Evolutionary conservation across 108 stramenopile genomes (phyloP), one percentile per base, ranked within the genome.

Genomic region (Schizochytrium sp.): DNA sequence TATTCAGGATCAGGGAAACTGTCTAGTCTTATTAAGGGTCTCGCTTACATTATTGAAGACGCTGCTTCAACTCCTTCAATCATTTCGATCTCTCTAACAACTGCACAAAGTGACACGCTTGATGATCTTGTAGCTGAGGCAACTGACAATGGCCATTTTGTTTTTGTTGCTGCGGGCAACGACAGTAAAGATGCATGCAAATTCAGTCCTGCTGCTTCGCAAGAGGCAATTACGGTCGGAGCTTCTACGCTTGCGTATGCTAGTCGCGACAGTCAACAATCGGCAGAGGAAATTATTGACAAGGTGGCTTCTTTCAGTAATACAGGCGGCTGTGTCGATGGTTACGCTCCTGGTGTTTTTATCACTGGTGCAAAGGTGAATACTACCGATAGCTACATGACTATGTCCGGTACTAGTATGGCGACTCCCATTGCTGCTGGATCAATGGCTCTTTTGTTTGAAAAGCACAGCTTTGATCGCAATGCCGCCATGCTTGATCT

Each of bases 361-460:
- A 72, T 91, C 61, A 1, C 56, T 5, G 45, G 58, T 1, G 87
- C 8, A 3, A n/a, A 61, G 55, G 3, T 4, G 17, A 47, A 4
- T 4, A 58, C 19, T 46, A 46, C 38, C 38, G 2, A 56, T 5
- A 8, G 57, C 8, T 58, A 58, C 57, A 58, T 58, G 13, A 15
- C 8, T 13, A 58, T 13, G 15, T 5, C 5, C n/a, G 90, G 90
- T 50, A 91, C 90, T 13, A 87, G 73, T 17, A 91, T 91, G 90
- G 90, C 90, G 15, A 42, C 50, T 44, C 90, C 90, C 3, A 40
- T 42, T 28, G 90, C 88, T 15, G 88, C 88, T 10, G 90, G 90
- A 15, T 7, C 56, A 15, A 46, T 41, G 8, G 89, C 73, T 19
- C 46, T 42, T 41, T 41, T 72, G 10, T 41, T 72, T 15, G 72